These are phyloP conservation scores for Phytopythium boreale DNA, from an alignment of 352 stramenopile species.

Conservation along the genomic window DNA sequence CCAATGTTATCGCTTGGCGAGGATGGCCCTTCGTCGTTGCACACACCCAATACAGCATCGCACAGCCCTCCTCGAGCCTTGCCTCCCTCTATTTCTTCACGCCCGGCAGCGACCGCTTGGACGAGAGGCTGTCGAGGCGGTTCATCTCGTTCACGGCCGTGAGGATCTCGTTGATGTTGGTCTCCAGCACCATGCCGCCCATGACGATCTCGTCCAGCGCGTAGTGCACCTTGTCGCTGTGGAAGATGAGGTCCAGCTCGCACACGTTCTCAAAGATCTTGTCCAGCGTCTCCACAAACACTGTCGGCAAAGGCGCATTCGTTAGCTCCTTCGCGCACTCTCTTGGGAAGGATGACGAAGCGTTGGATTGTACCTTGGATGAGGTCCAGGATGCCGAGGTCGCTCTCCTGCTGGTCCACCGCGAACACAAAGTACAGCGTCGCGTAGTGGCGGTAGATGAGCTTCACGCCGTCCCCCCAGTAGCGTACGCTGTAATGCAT, in stretches of 20 bases:
- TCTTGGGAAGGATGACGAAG: no score
- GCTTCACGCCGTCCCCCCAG: slow-evolving; percentile 97
- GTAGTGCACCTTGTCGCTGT: slow-evolving; percentile 97
- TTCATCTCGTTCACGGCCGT: slow-evolving; percentile 97
- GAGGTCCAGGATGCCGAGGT: slow-evolving; percentile 98
- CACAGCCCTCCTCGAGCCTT: not conserved
- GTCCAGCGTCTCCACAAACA: slow-evolving; percentile 95
- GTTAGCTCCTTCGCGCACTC: no score
- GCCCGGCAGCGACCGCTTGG: slow-evolving; percentile 70
- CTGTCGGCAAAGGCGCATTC: no score
- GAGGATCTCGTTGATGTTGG: slow-evolving; percentile 98
- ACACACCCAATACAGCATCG: not conserved
- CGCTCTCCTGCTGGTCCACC: slow-evolving; percentile 97
- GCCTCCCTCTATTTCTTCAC: slow-evolving; percentile 48
- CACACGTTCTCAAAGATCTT: slow-evolving; percentile 99
- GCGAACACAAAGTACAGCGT: slow-evolving; percentile 99
- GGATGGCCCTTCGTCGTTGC: not conserved
- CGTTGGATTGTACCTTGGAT: slow-evolving; percentile 89
- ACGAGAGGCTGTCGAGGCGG: slow-evolving; percentile 86
- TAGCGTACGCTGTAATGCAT: slow-evolving; percentile 65
- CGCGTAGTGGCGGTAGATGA: slow-evolving; percentile 99
- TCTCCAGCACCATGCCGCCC: slow-evolving; percentile 99
- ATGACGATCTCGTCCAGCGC: slow-evolving; percentile 99
- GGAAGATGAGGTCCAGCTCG: slow-evolving; percentile 99
- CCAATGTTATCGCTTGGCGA: not conserved